These are phyloP conservation scores for Sporisorium reilianum DNA, from an alignment of 1,284 basidiomycete genomes.

Conservation along the genomic window DNA sequence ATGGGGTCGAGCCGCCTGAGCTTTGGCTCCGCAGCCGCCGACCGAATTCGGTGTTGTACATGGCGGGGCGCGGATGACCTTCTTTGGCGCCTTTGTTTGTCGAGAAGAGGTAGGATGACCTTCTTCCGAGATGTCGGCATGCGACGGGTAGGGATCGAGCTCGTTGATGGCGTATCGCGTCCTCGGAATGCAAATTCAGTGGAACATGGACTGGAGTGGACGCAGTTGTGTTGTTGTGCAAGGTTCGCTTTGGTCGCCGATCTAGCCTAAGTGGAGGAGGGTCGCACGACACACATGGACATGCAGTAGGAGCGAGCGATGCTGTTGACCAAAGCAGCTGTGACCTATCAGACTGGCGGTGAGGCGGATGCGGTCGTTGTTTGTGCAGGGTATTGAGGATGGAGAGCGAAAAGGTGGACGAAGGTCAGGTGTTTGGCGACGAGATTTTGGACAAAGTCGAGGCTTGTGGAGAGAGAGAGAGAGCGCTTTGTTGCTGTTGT, in stretches of 20 bases:
- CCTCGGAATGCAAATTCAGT: neutral
- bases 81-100: neutral
- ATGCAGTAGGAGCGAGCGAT: neutral
- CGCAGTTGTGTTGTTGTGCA: slow-evolving; percentile 2
- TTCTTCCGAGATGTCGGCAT: neutral
- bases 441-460: slow-evolving; percentile 10
- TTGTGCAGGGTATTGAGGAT: neutral
- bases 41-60: slow-evolving; percentile 65
- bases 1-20: slow-evolving; percentile 44
- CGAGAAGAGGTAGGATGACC: neutral
- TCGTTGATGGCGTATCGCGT: neutral
- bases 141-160: neutral
- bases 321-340: neutral
- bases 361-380: neutral
- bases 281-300: slow-evolving; percentile 13
- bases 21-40: slow-evolving; percentile 56
- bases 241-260: neutral
- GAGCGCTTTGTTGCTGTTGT: slow-evolving; percentile 14
- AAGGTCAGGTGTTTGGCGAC: slow-evolving; percentile 13
- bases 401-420: slow-evolving; percentile 1
- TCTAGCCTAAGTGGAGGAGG: slow-evolving; percentile 17
- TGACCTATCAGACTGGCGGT: no score
- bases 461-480: slow-evolving; percentile 8
- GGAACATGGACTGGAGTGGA: neutral
- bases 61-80: slow-evolving; percentile 14